Evolutionary conservation across 1,139 yeast species (phyloP).

Genomic region (Yamadazyma membranifaciens): DNA sequence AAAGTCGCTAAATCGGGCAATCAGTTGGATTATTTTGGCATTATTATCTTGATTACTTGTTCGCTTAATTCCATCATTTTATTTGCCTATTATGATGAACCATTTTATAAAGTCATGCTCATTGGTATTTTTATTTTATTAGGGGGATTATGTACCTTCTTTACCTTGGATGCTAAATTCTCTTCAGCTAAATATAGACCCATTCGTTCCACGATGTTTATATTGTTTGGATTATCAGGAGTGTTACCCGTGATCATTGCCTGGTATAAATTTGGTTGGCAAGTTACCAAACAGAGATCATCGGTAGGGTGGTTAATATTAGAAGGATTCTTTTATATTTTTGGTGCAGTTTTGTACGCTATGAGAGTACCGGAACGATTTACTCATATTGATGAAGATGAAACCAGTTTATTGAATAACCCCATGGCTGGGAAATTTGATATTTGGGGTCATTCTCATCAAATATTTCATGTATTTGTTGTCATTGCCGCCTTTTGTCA

Average conservation of each 20-base stretch:
- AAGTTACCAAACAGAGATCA: constrained; percentile 48
- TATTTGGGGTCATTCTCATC: constrained; percentile 81
- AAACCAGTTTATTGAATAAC: constrained; percentile 13
- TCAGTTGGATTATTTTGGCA: constrained; percentile 84
- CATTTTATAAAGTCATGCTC: constrained; percentile 40
- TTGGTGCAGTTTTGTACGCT: constrained; percentile 81
- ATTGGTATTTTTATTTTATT: constrained; percentile 48
- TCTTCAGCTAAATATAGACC: constrained; percentile 72
- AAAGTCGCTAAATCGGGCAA: constrained; percentile 64
- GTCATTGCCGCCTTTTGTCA: constrained; percentile 81
- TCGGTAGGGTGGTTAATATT: constrained; percentile 59
- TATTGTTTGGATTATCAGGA: constrained; percentile 79
- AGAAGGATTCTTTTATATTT: constrained; percentile 73
- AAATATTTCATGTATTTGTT: constrained; percentile 79
- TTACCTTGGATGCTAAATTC: constrained; percentile 67
- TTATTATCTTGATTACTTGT: constrained; percentile 70
- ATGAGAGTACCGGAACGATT: constrained; percentile 73
- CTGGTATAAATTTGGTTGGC: constrained; percentile 28
- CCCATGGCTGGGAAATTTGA: constrained; percentile 50
- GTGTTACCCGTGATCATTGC: constrained; percentile 66
- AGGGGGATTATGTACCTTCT: constrained; percentile 61
- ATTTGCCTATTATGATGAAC: constrained; percentile 62
- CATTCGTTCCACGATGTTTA: constrained; percentile 74
- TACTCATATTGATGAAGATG: constrained; percentile 51
- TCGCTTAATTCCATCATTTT: constrained; percentile 71